Evolutionary conservation across 306 rosid genomes (phyloP), one percentile per base, ranked within the genome.

Genomic region (Glycine latifolia): DNA sequence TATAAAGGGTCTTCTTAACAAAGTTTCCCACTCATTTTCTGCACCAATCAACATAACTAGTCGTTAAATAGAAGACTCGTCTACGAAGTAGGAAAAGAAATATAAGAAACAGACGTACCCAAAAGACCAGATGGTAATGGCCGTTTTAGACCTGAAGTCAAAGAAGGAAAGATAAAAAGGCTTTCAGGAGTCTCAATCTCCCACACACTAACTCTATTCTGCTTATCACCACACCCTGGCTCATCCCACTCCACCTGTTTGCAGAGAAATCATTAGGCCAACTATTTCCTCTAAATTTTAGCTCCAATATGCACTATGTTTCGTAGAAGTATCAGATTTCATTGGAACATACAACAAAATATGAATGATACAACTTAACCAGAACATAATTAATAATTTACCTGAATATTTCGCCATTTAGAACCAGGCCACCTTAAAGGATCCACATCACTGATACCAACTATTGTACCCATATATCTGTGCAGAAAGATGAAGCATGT

Each of bases 361-460:
- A 48, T 49, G 13, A 73, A 79, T 58, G 3, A 39, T 39, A 49
- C 8, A 80, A 43, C 78, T 11, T 60, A 12, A 43, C 37, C 2
- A 74, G 31, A 26, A 26, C 31, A 26, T 26, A 26, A 26, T 26
- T 26, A 1, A 26, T 26, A 26, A 26, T 26, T 26, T 26, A 94
- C 98, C 98, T 93, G 99, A 90, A 96, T 87, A 87, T 94, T 96
- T 87, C 98, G 82, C 99, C 99, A 96, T 87, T 91, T 94, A 47
- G 99, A 96, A 81, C 94, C 94, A 58, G 98, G 92, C 99, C 99
- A 96, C 76, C 99, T 91, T 70, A 96, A 86, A 71, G 98, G 98
- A 88, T 96, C 99, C 52, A 92, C 83, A 73, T 96, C 98, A 75
- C 89, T 89, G 58, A 88, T 88, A 16, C 94, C 96, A 5, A 91